Evolutionary conservation across 495 filamentous ascomycete genomes (phyloP).

Genomic region (Astrothelium macrocarpum): DNA sequence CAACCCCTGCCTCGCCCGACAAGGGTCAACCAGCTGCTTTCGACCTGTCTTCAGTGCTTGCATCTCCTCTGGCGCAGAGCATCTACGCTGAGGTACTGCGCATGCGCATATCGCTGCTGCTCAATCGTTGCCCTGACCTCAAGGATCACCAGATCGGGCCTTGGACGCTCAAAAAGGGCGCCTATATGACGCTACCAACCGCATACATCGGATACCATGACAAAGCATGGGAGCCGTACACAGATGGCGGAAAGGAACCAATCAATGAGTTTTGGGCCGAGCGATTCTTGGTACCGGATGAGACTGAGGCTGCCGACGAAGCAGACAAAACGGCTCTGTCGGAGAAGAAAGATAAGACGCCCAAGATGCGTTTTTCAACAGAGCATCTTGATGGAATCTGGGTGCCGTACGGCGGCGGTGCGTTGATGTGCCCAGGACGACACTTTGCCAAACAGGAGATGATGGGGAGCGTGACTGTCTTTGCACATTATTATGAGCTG

Average conservation of each 20-base stretch:
- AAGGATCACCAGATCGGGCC: background rate
- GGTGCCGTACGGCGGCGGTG: slow-evolving; percentile 31
- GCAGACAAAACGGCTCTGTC: background rate
- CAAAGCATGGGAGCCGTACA: background rate
- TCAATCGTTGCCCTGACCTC: background rate
- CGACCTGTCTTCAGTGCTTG: background rate
- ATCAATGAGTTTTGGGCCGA: background rate
- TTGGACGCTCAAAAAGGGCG: background rate
- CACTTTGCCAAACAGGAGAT: slow-evolving; percentile 23
- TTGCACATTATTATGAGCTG: background rate
- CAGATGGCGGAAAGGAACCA: background rate
- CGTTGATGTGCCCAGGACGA: slow-evolving; percentile 29
- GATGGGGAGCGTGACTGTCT: slow-evolving; percentile 6
- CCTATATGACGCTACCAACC: background rate
- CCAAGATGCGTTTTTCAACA: slow-evolving; percentile 17
- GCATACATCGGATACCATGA: background rate
- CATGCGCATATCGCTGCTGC: background rate
- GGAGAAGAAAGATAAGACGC: background rate
- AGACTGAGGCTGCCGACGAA: background rate
- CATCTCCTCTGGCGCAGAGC: background rate
- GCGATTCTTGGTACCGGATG: background rate
- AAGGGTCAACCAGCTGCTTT: background rate
- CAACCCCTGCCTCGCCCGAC: background rate
- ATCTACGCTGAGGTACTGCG: background rate
- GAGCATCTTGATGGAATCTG: slow-evolving; percentile 24